Evolutionary conservation across 148 eudicot species (phyloP).

Genomic region (Agrostemma githago): DNA sequence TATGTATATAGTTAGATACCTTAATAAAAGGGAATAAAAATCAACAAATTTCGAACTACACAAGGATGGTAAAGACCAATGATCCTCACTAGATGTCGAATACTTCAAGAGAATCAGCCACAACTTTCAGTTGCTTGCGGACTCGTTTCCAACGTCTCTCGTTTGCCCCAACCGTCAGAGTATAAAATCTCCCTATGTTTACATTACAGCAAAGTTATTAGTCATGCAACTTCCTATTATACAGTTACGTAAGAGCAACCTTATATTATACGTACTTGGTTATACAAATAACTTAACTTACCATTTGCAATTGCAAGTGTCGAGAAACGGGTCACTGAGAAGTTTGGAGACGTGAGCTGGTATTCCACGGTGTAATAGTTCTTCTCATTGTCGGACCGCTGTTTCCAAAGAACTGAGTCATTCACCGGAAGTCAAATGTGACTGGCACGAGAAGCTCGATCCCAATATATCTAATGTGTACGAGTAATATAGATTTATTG

Average conservation of each 20-base stretch:
- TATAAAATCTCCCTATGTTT: conserved; percentile 70
- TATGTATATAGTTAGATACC: no score
- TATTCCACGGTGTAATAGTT: conserved; percentile 81
- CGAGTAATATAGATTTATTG: neutral
- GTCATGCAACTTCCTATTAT: neutral
- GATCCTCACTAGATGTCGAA: conserved; percentile 42
- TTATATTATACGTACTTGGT: neutral
- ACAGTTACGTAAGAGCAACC: neutral
- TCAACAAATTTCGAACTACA: neutral
- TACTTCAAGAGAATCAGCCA: conserved; percentile 80
- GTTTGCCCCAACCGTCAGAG: conserved; percentile 73
- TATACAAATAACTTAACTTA: conserved; percentile 21
- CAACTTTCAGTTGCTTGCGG: conserved; percentile 72
- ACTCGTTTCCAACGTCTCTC: conserved; percentile 73
- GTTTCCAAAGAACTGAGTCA: conserved; percentile 20
- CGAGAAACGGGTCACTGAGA: conserved; percentile 67
- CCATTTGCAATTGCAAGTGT: conserved; percentile 87
- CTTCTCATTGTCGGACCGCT: conserved; percentile 64
- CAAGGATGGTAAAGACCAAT: neutral
- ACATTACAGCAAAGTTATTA: neutral
- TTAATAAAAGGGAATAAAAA: neutral
- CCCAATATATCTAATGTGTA: neutral
- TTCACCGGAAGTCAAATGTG: neutral
- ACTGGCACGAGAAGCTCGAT: neutral
- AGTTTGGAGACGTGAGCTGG: conserved; percentile 62